Evolutionary conservation across 2,329 filamentous ascomycete species (phyloP).

Genomic region (Diaporthe eres): DNA sequence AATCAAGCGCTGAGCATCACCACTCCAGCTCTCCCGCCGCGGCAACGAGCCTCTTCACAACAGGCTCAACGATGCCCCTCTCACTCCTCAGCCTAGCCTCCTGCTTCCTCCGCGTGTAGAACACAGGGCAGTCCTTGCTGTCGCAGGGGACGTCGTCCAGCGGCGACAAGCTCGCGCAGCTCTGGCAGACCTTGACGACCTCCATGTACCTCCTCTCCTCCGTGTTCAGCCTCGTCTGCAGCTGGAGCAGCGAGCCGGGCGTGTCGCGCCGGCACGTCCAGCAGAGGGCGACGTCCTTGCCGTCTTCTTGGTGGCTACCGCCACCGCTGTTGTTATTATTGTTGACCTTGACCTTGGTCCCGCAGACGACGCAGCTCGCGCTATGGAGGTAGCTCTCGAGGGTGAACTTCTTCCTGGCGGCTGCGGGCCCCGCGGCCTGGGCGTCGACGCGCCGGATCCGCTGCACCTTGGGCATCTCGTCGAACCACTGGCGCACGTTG

Average conservation of each 20-base stretch:
- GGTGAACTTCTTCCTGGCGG: conserved; percentile 71
- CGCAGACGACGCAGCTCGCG: conserved; percentile 84
- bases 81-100: conserved; percentile 60
- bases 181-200: conserved; percentile 81
- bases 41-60: conserved; percentile 52
- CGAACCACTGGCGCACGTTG: conserved; percentile 91
- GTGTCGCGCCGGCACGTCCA: conserved; percentile 65
- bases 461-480: conserved; percentile 95
- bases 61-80: conserved; percentile 53
- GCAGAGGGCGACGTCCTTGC: conserved; percentile 66
- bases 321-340: conserved; percentile 46
- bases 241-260: conserved; percentile 73
- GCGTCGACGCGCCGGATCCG: conserved; percentile 75
- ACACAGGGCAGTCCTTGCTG: conserved; percentile 92
- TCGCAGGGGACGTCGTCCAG: conserved; percentile 88
- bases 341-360: conserved; percentile 61
- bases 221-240: conserved; percentile 73
- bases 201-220: conserved; percentile 76
- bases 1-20: conserved; percentile 45
- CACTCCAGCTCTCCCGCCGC: conserved; percentile 51
- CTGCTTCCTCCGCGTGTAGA: conserved; percentile 82
- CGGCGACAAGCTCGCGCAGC: conserved; percentile 81
- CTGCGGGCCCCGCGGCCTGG: conserved; percentile 44
- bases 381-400: conserved; percentile 95
- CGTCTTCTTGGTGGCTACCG: background rate